These are phyloP conservation scores for Gymnopilus junonius DNA, from an alignment of 768 basidiomycete genomes.

Conservation along the genomic window DNA sequence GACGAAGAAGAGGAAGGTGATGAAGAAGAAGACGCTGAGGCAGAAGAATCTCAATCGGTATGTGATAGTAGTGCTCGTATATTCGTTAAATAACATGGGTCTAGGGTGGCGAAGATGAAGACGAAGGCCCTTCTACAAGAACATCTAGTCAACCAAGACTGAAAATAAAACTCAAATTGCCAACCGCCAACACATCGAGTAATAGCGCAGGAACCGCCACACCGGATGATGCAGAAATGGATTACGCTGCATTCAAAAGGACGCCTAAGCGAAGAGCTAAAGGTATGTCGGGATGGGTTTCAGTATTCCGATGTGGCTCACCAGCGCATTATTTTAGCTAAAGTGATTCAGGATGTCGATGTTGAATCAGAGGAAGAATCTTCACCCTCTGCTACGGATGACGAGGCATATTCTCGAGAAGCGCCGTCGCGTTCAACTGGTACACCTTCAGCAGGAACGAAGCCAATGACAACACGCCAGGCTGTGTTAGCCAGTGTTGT, in stretches of 20 bases:
- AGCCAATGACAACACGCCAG: slow-evolving; percentile 62
- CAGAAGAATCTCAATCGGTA: slow-evolving; percentile 32
- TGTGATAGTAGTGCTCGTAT: neutral
- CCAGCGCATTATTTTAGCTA: slow-evolving; percentile 10
- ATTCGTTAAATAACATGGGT: neutral
- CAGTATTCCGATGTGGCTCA: neutral
- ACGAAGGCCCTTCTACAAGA: slow-evolving; percentile 21
- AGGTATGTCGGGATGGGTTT: slow-evolving; percentile 8
- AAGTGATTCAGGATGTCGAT: slow-evolving; percentile 30
- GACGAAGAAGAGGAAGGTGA: slow-evolving; percentile 40
- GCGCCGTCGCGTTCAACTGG: slow-evolving; percentile 33
- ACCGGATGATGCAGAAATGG: slow-evolving; percentile 36
- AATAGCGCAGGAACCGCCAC: slow-evolving; percentile 33
- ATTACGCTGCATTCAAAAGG: slow-evolving; percentile 30
- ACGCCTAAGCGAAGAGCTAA: slow-evolving; percentile 28
- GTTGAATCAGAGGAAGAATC: slow-evolving; percentile 45
- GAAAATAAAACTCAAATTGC: slow-evolving; percentile 66
- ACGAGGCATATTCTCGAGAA: slow-evolving; percentile 26
- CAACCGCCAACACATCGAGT: slow-evolving; percentile 38
- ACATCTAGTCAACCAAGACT: slow-evolving; percentile 47
- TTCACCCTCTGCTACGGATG: slow-evolving; percentile 33
- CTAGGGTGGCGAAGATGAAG: slow-evolving; percentile 26
- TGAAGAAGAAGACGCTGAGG: slow-evolving; percentile 36
- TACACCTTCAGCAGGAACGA: slow-evolving; percentile 23
- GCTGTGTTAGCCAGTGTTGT: slow-evolving; percentile 74